Evolutionary conservation across 306 rosid species (phyloP).

Genomic region (Chamaecrista fasciculata): DNA sequence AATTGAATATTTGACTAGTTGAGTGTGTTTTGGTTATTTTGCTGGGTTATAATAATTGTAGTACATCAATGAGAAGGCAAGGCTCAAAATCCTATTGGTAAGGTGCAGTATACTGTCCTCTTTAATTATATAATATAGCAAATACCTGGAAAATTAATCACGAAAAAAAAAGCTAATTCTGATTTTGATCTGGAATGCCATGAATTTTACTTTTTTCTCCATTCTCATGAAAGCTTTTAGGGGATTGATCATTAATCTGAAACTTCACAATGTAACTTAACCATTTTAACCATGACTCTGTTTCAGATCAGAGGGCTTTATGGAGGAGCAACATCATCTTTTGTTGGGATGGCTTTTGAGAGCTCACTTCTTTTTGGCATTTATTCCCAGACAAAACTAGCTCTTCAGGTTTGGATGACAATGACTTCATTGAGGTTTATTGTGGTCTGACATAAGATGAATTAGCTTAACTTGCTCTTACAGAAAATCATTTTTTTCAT

Average conservation of each 20-base stretch:
- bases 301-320: slow-evolving; percentile 90
- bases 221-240: background rate
- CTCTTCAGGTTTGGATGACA: slow-evolving; percentile 71
- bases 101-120: background rate
- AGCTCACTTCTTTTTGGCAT: slow-evolving; percentile 88
- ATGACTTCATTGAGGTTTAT: slow-evolving; percentile 21
- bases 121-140: slow-evolving; percentile 2
- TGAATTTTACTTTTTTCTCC: background rate
- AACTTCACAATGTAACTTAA: slow-evolving; percentile 21
- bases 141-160: slow-evolving; percentile 14
- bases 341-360: slow-evolving; percentile 86
- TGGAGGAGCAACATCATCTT: slow-evolving; percentile 94
- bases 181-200: slow-evolving; percentile 1
- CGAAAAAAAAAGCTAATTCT: background rate
- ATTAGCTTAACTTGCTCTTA: slow-evolving; percentile 13
- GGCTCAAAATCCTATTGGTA: slow-evolving; percentile 9
- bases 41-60: background rate
- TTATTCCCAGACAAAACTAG: slow-evolving; percentile 75
- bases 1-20: background rate
- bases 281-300: slow-evolving; percentile 27
- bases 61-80: background rate
- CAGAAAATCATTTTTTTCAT: slow-evolving; percentile 9
- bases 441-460: slow-evolving; percentile 21
- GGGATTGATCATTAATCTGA: slow-evolving; percentile 21
- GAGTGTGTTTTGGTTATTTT: background rate